Evolutionary conservation across 2,329 filamentous ascomycete genomes (phyloP), one percentile per base, ranked within the genome.

Genomic region (Colletotrichum higginsianum): DNA sequence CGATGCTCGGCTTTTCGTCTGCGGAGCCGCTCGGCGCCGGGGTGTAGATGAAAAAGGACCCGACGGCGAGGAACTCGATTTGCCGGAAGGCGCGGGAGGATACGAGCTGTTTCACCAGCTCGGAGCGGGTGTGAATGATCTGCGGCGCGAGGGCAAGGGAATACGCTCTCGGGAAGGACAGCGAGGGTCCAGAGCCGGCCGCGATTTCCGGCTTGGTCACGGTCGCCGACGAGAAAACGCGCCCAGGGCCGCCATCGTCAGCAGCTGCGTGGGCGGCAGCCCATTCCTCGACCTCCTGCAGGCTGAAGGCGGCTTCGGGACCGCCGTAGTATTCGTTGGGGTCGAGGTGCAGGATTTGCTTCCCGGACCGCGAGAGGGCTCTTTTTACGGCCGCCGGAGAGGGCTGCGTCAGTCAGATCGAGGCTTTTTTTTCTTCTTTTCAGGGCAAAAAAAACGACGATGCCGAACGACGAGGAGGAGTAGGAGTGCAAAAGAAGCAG

Each of bases 21-120:
- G 71, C 73, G 35, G 38, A 8, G 26, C 35, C 53, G 30, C 75
- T 44, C 35, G 78, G 78, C 6, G 79, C 38, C 1, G 82, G 78
- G 70, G 87, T 85, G 78, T 91, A 92, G 66, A 98, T 90, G 88
- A 93, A 98, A 90, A 96, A 98, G 67, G 93, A 96, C 35, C 96
- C 96, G 35, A 98, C 94, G 38, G 96, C 94, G 73, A 96, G 89
- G 76, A 98, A 98, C 79, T 98, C 96, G 57, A 99, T 88, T 83
- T 98, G 95, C 26, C 92, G 90, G 78, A 96, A 96, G 15, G 95
- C 93, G 76, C 92, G 93, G 8, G 96, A 98, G 2, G 95, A 94
- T n/a, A 98, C 94, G 18, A 98, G 89, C 77, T 91, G 89, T 11
- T 91, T 89, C 6, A 98, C 85, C 44, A 98, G 87, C 75, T 89